phyloP scores from a whole-genome alignment of 1,284 basidiomycete species.

The Cryptococcus sp. region DNA sequence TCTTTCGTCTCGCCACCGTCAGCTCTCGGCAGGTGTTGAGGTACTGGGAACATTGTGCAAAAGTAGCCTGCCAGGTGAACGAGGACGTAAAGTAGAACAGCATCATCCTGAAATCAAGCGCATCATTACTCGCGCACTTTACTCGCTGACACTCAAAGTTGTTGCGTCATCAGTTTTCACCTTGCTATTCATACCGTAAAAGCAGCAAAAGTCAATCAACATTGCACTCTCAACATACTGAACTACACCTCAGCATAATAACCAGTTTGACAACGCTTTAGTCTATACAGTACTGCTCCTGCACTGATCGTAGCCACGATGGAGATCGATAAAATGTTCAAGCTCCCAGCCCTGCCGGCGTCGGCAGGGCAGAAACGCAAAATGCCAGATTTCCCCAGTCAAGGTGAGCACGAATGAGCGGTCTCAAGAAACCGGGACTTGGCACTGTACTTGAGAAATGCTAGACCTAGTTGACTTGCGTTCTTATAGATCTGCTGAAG shows the following conservation, averaged over 20 bases:
- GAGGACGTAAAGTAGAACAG: no score
- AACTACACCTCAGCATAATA: no score
- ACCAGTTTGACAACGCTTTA: no score
- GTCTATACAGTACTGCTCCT: no score
- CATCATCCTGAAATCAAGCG: no score
- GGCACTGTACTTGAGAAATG: no score
- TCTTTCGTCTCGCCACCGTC: conserved; percentile 2
- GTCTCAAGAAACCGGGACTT: no score
- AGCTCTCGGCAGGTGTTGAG: conserved; percentile 27
- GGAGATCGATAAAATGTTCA: conserved; percentile 53
- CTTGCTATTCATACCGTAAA: not conserved
- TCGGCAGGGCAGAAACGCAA: conserved; percentile 64
- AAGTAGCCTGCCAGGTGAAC: no score
- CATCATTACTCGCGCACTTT: no score
- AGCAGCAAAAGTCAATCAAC: not conserved
- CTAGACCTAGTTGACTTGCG: no score
- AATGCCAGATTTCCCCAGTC: conserved; percentile 76
- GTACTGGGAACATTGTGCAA: conserved; percentile 32
- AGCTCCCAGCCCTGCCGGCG: conserved; percentile 38
- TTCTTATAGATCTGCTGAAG: conserved; percentile 64
- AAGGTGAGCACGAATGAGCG: conserved; percentile 42
- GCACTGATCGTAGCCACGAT: conserved; percentile 20
- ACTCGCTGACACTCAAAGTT: not conserved
- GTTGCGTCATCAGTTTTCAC: conserved; percentile 8
- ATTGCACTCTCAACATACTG: no score